Evolutionary conservation across 352 stramenopile species (phyloP).

Genomic region (Globisporangium spinosum): DNA sequence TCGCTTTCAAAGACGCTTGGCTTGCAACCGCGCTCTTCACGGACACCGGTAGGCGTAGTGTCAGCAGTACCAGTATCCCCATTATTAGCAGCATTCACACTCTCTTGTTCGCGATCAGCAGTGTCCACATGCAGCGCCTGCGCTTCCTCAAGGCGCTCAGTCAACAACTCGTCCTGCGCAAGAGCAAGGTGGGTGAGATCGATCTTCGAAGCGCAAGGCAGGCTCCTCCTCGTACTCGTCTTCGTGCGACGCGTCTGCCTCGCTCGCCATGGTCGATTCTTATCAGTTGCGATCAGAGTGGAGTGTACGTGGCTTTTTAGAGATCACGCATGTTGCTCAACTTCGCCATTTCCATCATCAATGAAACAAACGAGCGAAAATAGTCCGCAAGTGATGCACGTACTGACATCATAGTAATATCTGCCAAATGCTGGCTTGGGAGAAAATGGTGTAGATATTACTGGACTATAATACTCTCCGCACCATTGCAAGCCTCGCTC

Average conservation of each 20-base stretch:
- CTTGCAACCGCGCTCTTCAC: background rate
- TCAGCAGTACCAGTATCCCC: background rate
- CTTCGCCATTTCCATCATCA: background rate
- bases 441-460: background rate
- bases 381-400: background rate
- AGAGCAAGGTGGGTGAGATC: background rate
- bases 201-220: background rate
- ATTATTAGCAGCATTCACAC: background rate
- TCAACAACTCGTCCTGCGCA: constrained; percentile 11
- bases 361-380: background rate
- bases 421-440: background rate
- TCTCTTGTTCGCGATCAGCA: background rate
- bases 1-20: background rate
- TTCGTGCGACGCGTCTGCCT: constrained; percentile 16
- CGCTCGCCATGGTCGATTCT: constrained; percentile 16
- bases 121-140: background rate
- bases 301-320: background rate
- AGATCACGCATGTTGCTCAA: background rate
- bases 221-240: constrained; percentile 25
- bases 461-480: too few relatives aligned
- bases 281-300: too few relatives aligned
- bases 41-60: background rate
- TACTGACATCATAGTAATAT: background rate
- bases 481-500: too few relatives aligned
- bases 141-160: constrained; percentile 11